Conservation (phyloP, 768 basidiomycete genomes). For the Boletus rubescentipes region DNA sequence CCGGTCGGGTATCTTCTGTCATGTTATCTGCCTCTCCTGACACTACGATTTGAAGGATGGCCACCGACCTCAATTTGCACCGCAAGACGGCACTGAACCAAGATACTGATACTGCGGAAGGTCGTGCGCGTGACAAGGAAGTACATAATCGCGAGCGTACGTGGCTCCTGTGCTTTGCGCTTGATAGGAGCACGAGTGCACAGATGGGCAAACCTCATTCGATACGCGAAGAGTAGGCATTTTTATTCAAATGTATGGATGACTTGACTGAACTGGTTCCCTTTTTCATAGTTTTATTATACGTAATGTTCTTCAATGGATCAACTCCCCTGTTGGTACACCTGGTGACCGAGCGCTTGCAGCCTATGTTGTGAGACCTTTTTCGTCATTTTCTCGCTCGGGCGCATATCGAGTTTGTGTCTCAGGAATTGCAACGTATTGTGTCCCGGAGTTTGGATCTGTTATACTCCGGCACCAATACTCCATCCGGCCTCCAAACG, state of each 20-base stretch:
- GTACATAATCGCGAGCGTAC: slow-evolving; percentile 93
- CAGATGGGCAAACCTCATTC: slow-evolving; percentile 97
- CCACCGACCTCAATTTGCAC: slow-evolving; percentile 92
- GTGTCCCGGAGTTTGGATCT: slow-evolving; percentile 87
- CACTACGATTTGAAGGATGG: slow-evolving; percentile 61
- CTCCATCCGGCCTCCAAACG: slow-evolving; percentile 78
- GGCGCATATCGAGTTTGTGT: background rate
- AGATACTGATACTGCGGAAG: slow-evolving; percentile 81
- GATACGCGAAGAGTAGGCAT: slow-evolving; percentile 86
- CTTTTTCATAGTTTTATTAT: slow-evolving; percentile 68
- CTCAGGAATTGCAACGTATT: slow-evolving; percentile 83
- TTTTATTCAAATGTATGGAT: background rate
- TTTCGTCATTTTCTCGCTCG: background rate
- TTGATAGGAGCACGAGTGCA: slow-evolving; percentile 88
- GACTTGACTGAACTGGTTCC: background rate
- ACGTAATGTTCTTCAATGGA: slow-evolving; percentile 78
- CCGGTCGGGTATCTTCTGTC: slow-evolving; percentile 43
- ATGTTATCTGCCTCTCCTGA: slow-evolving; percentile 6
- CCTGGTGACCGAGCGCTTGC: slow-evolving; percentile 68
- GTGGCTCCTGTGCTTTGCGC: slow-evolving; percentile 84
- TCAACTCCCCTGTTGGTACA: slow-evolving; percentile 58
- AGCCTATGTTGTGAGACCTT: slow-evolving; percentile 65
- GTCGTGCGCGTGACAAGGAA: slow-evolving; percentile 74
- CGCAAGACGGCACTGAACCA: slow-evolving; percentile 69
- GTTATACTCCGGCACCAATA: slow-evolving; percentile 78